Base-by-base conservation (phyloP, 225 moss, liverwort and hornwort genomes). In the Polytrichum formosum region DNA sequence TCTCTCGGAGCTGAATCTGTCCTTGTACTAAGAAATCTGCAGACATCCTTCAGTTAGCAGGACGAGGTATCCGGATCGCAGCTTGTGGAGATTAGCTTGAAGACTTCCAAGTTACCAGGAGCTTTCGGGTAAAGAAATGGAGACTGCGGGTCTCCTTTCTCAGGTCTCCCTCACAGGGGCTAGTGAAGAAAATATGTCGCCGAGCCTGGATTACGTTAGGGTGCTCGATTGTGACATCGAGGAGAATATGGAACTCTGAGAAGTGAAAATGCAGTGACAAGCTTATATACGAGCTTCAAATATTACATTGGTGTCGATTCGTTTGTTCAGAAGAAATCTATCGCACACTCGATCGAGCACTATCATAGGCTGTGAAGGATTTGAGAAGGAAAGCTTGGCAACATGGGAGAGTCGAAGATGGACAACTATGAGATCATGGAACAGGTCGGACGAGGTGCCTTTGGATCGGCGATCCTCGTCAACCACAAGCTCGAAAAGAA, bases 351-450 rank as follows among this genome's bases (percentile, higher is more conserved):
- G 46, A 46, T 46, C 13, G 46, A 46, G 46, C 13, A 46, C 16
- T 8, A 9, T 37, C 6, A 37, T 0, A 46, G 46, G 13, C 46
- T 46, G 13, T 13, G 46, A 46, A 46, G 46, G 46, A 46, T 16
- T 16, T 46, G 46, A 13, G 16, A 31, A 6, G 53, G 30, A 22
- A 73, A 77, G 74, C 26, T 30, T 53, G 54, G 13, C 67, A 65
- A 53, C 23, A 87, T 87, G 81, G 75, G 74, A 65, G 90, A 98
- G 75, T 98, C 97, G 53, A 98, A 88, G 86, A 98, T 98, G 97
- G 97, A 98, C 67, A 91, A 91, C 77, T 98, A 98, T 75, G 97
- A 98, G 90, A 98, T 98, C 69, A 98, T 98, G 97, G 97, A 98
- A 58, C 97, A 98, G 86, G 97, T 98, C 76, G 97, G 97, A 66